A percentile compares a stretch with the other conserved stretches of the same genome.
Conservation (phyloP, 352 stramenopile genomes). For the Pythium phragmitis region DNA sequence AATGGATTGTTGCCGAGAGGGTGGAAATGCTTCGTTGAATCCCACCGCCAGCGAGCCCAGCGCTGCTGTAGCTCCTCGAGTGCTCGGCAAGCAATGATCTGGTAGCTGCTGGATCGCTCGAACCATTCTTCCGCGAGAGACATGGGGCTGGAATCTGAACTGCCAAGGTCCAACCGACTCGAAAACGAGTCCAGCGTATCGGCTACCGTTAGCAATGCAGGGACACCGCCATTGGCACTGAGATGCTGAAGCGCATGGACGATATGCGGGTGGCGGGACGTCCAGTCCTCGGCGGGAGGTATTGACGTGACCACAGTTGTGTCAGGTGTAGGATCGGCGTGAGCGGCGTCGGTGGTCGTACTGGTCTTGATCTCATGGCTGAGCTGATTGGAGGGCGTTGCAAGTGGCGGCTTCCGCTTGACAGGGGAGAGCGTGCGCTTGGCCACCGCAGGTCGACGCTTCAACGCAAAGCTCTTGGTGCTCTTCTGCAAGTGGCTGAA, state of each 20-base stretch:
- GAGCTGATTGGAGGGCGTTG: conserved; percentile 9
- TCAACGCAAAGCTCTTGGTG: conserved; percentile 18
- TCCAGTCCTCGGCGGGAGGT: conserved; percentile 27
- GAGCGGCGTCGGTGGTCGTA: too few species aligned
- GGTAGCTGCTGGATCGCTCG: conserved; percentile 47
- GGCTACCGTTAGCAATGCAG: background rate
- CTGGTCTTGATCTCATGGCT: background rate
- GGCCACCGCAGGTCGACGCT: conserved; percentile 3
- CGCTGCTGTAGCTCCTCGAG: conserved; percentile 30
- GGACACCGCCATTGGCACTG: background rate
- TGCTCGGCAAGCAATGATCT: conserved; percentile 37
- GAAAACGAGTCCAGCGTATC: conserved; percentile 6
- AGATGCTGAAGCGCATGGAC: conserved; percentile 41
- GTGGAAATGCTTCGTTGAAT: conserved; percentile 39
- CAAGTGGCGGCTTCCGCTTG: conserved; percentile 1
- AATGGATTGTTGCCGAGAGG: background rate
- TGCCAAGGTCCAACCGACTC: conserved; percentile 3
- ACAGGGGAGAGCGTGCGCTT: conserved; percentile 12
- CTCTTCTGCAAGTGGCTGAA: conserved; percentile 16
- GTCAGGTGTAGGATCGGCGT: background rate
- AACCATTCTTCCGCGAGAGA: conserved; percentile 40
- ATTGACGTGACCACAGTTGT: background rate
- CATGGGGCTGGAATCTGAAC: background rate
- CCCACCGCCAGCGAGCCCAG: conserved; percentile 43
- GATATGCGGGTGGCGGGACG: conserved; percentile 46